phyloP scores from a whole-genome alignment of 371 early-diverging fungal species.

The Mortierella sp. region DNA sequence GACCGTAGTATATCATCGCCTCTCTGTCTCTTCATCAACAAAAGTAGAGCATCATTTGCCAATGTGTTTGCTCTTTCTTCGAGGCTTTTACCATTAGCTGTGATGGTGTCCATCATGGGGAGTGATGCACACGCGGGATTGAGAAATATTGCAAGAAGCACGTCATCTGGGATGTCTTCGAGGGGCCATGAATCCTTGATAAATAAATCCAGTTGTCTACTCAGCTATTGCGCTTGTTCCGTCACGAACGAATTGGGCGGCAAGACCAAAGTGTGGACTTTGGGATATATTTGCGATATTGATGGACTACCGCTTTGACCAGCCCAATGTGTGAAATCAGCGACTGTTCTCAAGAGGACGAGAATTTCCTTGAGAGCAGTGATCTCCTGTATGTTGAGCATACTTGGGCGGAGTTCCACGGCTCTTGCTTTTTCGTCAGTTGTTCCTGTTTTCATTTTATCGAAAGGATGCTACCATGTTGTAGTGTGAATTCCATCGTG shows the following conservation, averaged over 20 bases:
- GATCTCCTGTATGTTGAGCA: constrained; percentile 17
- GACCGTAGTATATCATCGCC: not conserved
- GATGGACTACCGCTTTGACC: not conserved
- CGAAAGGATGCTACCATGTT: constrained; percentile 8
- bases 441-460: constrained; percentile 12
- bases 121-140: constrained; percentile 12
- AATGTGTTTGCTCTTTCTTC: not conserved
- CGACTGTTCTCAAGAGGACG: constrained; percentile 9
- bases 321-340: constrained; percentile 26
- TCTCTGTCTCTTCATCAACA: not conserved
- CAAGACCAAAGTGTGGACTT: not conserved
- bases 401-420: not conserved
- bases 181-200: constrained; percentile 16
- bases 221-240: not conserved
- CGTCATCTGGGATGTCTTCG: constrained; percentile 13
- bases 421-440: constrained; percentile 6
- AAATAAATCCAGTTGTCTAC: not conserved
- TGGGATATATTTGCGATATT: constrained; percentile 18
- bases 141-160: constrained; percentile 15
- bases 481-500: constrained; percentile 24
- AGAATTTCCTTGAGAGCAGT: constrained; percentile 15
- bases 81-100: not conserved
- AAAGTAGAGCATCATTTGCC: not conserved
- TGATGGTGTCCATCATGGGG: not conserved
- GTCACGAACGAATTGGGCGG: not conserved